Percentiles rank a stretch among this genome's conserved stretches.
phyloP scores from a whole-genome alignment of 805 yeast species.

The Candida maesae region DNA sequence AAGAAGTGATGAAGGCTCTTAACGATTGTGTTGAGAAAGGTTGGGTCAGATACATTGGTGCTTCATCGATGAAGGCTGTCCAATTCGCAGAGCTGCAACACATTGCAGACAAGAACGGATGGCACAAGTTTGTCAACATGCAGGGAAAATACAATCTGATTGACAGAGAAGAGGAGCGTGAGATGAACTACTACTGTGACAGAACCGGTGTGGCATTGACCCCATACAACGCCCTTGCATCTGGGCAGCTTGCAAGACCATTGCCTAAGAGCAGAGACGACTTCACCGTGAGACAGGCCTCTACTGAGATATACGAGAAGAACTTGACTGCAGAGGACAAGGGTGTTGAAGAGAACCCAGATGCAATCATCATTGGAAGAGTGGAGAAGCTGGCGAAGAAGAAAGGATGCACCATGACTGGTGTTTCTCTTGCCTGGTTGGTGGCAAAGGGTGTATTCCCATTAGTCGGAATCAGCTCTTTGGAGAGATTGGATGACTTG shows the following conservation, averaged over 20 bases:
- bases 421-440: conserved; percentile 49
- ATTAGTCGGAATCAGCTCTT: conserved; percentile 48
- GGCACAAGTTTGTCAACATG: conserved; percentile 57
- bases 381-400: conserved; percentile 53
- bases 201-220: conserved; percentile 51
- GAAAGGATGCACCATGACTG: conserved; percentile 48
- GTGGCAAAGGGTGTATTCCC: conserved; percentile 48
- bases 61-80: conserved; percentile 54
- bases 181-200: conserved; percentile 52
- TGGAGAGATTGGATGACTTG: conserved; percentile 49
- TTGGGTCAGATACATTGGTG: conserved; percentile 55
- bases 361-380: conserved; percentile 38
- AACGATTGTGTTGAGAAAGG: conserved; percentile 48
- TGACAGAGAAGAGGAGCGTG: conserved; percentile 61
- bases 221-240: conserved; percentile 60
- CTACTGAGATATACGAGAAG: not conserved
- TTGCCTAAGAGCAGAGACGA: conserved; percentile 22
- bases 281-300: not conserved
- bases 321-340: not conserved
- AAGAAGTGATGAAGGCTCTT: conserved; percentile 51
- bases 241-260: conserved; percentile 54
- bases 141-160: conserved; percentile 56
- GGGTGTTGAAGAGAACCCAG: conserved; percentile 11
- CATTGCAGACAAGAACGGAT: conserved; percentile 51
- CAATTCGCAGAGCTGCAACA: conserved; percentile 53